phyloP scores from a whole-genome alignment of 2,329 filamentous ascomycete genomes.

The Fonsecaea monophora region DNA sequence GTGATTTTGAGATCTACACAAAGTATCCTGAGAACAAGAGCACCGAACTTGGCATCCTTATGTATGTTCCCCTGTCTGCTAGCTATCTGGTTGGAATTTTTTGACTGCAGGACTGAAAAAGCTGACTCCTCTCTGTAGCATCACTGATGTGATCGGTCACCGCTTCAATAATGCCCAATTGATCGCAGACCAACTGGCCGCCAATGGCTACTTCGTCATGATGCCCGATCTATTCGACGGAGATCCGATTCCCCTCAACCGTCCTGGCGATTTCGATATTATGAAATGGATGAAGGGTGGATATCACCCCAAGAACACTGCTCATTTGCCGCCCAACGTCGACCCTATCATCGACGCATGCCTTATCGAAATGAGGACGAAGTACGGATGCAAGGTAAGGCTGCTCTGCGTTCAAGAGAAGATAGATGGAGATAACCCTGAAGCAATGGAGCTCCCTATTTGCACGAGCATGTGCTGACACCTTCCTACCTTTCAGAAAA shows the following conservation, averaged over 20 bases:
- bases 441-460: neutral
- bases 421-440: neutral
- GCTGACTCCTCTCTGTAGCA: slow-evolving; percentile 24
- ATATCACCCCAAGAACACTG: slow-evolving; percentile 37
- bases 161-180: slow-evolving; percentile 65
- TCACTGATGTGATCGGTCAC: slow-evolving; percentile 66
- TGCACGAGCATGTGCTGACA: slow-evolving; percentile 14
- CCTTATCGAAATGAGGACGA: slow-evolving; percentile 49
- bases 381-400: slow-evolving; percentile 40
- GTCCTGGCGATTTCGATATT: slow-evolving; percentile 57
- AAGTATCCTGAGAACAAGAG: slow-evolving; percentile 59
- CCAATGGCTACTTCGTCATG: slow-evolving; percentile 72
- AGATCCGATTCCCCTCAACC: slow-evolving; percentile 65
- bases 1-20: slow-evolving; percentile 61
- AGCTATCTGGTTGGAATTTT: neutral
- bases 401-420: neutral
- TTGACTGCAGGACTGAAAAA: neutral
- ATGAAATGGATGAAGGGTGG: slow-evolving; percentile 56
- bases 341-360: slow-evolving; percentile 61
- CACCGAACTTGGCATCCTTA: slow-evolving; percentile 62
- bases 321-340: slow-evolving; percentile 53
- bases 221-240: slow-evolving; percentile 72
- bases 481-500: slow-evolving; percentile 33
- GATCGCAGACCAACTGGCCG: slow-evolving; percentile 76
- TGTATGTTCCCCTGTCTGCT: slow-evolving; percentile 42